phyloP scores from a whole-genome alignment of 202 grass and related monocot species.

The Digitaria exilis region DNA sequence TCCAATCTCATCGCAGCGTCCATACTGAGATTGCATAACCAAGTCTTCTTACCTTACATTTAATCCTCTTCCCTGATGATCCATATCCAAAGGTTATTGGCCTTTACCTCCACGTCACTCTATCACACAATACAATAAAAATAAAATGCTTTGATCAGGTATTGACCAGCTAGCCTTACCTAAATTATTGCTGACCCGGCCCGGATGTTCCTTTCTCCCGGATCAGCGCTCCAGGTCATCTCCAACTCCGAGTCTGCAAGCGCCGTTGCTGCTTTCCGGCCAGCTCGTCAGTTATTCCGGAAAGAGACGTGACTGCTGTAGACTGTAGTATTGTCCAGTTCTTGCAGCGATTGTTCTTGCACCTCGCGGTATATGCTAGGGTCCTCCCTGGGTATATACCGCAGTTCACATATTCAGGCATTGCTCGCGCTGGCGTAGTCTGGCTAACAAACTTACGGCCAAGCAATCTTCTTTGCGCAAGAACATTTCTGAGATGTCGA shows the following conservation, averaged over 20 bases:
- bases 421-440: too few species aligned
- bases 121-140: neutral
- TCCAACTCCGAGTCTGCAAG: neutral
- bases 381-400: neutral
- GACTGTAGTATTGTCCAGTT: too few species aligned
- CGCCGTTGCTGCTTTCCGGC: neutral
- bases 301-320: neutral
- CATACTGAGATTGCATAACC: neutral
- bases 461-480: neutral
- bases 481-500: neutral
- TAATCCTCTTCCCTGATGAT: neutral
- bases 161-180: neutral
- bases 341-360: neutral
- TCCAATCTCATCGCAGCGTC: neutral
- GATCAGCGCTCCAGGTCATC: conserved; percentile 23
- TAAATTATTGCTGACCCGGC: neutral
- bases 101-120: neutral
- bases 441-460: too few species aligned
- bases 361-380: neutral
- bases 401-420: too few species aligned
- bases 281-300: neutral
- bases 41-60: neutral
- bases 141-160: neutral
- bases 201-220: neutral
- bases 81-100: neutral